Conservation (phyloP, 1,139 yeast species). For the Candida sp. region DNA sequence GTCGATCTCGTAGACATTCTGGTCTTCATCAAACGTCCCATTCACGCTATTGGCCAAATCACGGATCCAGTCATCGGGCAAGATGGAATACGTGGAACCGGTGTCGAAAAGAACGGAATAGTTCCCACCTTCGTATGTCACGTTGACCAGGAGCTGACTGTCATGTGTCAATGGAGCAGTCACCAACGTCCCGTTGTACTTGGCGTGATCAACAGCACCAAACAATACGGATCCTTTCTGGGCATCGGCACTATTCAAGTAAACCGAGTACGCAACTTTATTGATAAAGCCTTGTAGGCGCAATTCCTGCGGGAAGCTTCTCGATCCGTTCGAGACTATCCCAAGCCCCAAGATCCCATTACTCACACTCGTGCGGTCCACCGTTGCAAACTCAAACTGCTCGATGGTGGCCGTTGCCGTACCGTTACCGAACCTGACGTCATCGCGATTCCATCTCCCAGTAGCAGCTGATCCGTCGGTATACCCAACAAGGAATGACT, state of each 20-base stretch:
- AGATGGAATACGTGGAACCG: conserved; percentile 65
- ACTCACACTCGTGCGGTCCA: conserved; percentile 36
- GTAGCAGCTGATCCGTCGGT: conserved; percentile 41
- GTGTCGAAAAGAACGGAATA: conserved; percentile 49
- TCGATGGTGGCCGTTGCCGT: conserved; percentile 39
- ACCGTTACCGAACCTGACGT: conserved; percentile 27
- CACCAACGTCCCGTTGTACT: conserved; percentile 48
- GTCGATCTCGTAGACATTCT: not conserved
- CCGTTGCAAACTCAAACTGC: conserved; percentile 42
- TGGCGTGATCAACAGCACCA: conserved; percentile 61
- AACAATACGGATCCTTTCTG: conserved; percentile 49
- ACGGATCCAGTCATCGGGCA: conserved; percentile 45
- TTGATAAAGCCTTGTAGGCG: conserved; percentile 48
- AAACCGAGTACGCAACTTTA: conserved; percentile 56
- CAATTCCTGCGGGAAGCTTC: conserved; percentile 32
- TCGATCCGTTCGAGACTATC: conserved; percentile 13
- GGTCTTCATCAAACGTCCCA: not conserved
- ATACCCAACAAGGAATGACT: conserved; percentile 30
- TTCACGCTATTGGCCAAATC: conserved; percentile 40
- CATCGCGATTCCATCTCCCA: conserved; percentile 69
- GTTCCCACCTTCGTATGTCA: not conserved
- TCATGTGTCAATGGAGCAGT: conserved; percentile 12
- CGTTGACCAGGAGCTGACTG: not conserved
- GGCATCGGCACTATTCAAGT: conserved; percentile 36
- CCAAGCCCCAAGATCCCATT: conserved; percentile 55